Evolutionary conservation across 495 filamentous ascomycete species (phyloP), one percentile per base, ranked within the genome.

Genomic region (Glarea lozoyensis): DNA sequence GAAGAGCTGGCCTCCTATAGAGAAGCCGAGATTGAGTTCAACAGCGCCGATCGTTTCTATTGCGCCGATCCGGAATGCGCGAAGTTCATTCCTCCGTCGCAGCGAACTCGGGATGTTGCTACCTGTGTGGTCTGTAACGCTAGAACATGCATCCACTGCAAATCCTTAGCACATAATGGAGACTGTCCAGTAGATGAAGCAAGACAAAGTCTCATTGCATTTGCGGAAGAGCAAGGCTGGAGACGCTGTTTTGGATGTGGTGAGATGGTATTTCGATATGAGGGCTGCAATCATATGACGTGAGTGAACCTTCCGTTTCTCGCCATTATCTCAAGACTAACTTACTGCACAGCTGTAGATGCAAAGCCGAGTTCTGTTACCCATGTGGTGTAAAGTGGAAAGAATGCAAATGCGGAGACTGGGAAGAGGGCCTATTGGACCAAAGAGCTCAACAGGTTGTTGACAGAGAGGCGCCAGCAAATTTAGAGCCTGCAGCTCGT

Each of bases 41-140:
- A 45, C 17, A 55, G 44, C 29, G 37, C 39, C 2, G 29, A 53
- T 35, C 45, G 44, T 41, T 44, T 38, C n/a, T 57, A 57, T 37
- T 57, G 51, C 43, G 39, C 39, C 18, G 25, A 29, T n/a, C 25
- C 25, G 12, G 37, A 40, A 7, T 40, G 37, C 19, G 37, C 37
- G 15, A 40, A 40, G 19, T 40, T 40, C 15, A 40, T 40, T 40
- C 37, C 37, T 19, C 18, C 23, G 37, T 19, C 37, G 37, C 37
- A 40, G 19, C 37, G 37, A 40, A 19, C 37, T 11, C 10, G 6
- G 37, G 11, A 40, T 40, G 10, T 11, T 25, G 37, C 37, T 40
- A 4, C 19, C 19, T 40, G 37, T 40, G 9, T 6, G 37, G 37
- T 19, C 37, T 40, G 37, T 22, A 40, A 19, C 23, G 37, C 37